Evolutionary conservation across 257 asterid genomes (phyloP), one percentile per base, ranked within the genome.

Genomic region (Salvia rosmarinus): DNA sequence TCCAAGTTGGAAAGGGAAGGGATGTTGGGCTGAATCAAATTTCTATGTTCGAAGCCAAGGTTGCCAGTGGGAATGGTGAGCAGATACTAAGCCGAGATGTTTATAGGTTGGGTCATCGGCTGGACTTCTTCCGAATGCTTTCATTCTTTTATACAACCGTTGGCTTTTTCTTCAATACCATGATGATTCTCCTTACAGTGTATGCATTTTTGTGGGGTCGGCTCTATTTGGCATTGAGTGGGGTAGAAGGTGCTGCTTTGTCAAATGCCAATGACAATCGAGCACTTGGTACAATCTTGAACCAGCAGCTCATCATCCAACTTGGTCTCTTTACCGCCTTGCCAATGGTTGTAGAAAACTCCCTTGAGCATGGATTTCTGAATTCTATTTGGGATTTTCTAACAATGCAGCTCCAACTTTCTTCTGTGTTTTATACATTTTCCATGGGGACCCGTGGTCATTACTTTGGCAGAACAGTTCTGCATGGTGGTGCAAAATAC

Each of bases 361-460:
- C 99, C 68, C 96, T 94, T 37, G 99, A 94, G 91, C 95, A 88
- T 70, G 99, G 99, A 4, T 94, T 94, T 79, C 91, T 94, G 79
- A 87, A 83, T 67, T 86, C 98, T 40, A 65, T 91, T 44, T 94
- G 99, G 99, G 99, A 94, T 78, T 91, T 94, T 54, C 75, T 89
- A 67, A 94, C 98, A 2, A 94, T 94, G 99, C 96, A 86, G 88
- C 97, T 94, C 72, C 99, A 94, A 74, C 95, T 94, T 73, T 88
- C 98, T 51, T 89, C 99, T 23, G 95, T 94, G 30, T 94, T 94
- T 77, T 94, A 85, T 81, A 85, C 99, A 52, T 94, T 94, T 80
- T 94, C 99, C 61, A 94, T 94, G 99, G 99, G 99, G 65, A 94
- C 99, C 68, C 99, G 99, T 71, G 96, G 96, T 51, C 99, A 94